Evolutionary conservation across 148 eudicot genomes (phyloP).

Genomic region (Hydrangea macrophylla): DNA sequence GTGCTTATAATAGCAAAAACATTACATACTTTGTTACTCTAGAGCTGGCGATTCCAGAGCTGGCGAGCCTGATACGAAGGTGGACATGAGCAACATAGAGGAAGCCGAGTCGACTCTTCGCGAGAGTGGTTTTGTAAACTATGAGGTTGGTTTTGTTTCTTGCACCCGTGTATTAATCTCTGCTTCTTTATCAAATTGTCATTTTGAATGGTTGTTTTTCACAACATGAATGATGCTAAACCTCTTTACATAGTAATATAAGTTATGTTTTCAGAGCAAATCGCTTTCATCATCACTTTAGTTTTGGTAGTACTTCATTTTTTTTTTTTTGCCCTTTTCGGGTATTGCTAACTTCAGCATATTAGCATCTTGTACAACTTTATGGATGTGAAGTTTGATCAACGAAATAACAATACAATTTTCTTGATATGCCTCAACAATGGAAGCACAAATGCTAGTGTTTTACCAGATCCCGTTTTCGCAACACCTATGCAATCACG

Average conservation of each 20-base stretch:
- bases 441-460: too few relatives aligned
- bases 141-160: conserved; percentile 63
- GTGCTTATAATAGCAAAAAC: too few relatives aligned
- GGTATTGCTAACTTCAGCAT: background rate
- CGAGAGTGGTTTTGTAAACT: conserved; percentile 76
- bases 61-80: conserved; percentile 37
- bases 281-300: too few relatives aligned
- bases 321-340: background rate
- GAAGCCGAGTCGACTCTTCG: conserved; percentile 92
- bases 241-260: background rate
- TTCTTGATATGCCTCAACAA: too few relatives aligned
- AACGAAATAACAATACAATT: too few relatives aligned
- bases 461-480: too few relatives aligned
- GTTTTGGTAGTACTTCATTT: background rate
- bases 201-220: background rate
- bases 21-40: too few relatives aligned
- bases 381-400: too few relatives aligned
- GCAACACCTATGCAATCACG: too few relatives aligned
- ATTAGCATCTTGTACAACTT: too few relatives aligned
- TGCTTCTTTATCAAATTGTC: conserved; percentile 3
- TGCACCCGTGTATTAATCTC: background rate
- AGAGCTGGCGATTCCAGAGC: too few relatives aligned
- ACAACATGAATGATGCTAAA: background rate
- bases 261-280: too few relatives aligned
- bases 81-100: conserved; percentile 59